Evolutionary conservation across 2,329 filamentous ascomycete genomes (phyloP).

Genomic region (Neofusicoccum sp.): DNA sequence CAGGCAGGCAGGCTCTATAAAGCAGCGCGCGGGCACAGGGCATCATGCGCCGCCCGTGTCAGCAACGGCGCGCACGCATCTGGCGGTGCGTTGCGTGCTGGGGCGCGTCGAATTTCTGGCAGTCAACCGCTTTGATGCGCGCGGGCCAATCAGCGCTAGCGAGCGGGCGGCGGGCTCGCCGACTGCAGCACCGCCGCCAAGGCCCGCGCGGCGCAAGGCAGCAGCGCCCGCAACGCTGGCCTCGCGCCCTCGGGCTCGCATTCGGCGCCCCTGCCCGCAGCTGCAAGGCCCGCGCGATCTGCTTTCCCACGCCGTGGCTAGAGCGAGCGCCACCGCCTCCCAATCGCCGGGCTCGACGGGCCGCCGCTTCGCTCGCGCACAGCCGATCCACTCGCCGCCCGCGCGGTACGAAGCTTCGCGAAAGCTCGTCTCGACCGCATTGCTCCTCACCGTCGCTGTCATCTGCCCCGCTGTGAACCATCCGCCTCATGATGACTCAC

Average conservation of each 20-base stretch:
- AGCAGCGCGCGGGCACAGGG: not conserved
- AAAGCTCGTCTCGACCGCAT: not conserved
- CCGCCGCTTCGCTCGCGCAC: not conserved
- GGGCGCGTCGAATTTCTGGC: not conserved
- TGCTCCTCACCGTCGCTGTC: not conserved
- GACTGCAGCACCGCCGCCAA: not conserved
- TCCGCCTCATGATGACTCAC: not conserved
- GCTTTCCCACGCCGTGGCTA: not conserved
- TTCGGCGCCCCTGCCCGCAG: not conserved
- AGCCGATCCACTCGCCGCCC: not conserved
- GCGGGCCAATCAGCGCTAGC: not conserved
- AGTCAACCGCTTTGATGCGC: not conserved
- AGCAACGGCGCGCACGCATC: not conserved
- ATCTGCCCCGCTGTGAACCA: not conserved
- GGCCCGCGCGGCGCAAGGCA: not conserved
- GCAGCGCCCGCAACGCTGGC: not conserved
- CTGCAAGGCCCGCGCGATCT: not conserved
- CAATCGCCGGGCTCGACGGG: not conserved
- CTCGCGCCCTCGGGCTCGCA: not conserved
- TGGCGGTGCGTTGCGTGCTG: not conserved
- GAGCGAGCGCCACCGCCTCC: not conserved
- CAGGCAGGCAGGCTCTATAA: slow-evolving; percentile 5
- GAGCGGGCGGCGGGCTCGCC: not conserved
- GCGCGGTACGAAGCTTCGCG: not conserved
- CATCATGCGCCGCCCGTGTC: not conserved